Evolutionary conservation across 1,284 basidiomycete genomes (phyloP), one percentile per base, ranked within the genome.

Genomic region (Inonotus obliquus): DNA sequence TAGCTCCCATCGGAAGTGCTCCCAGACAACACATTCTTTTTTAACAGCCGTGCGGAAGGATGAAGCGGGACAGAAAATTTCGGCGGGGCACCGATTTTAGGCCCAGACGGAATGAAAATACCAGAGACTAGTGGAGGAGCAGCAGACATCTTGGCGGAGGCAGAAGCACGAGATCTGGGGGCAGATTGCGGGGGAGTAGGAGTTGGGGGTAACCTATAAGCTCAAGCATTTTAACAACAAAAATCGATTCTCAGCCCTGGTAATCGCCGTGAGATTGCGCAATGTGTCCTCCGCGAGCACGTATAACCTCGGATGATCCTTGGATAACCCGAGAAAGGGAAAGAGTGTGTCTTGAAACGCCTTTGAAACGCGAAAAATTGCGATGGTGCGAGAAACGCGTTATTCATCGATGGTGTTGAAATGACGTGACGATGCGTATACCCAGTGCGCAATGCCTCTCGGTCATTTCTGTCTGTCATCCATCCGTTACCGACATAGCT

Each of bases 61-160:
- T 62, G 61, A 35, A 17, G 55, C 27, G 61, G 61, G 6, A 38
- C 44, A 11, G 55, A 53, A 39, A 62, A 62, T 51, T 62, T 62
- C 38, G 61, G 41, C 6, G 45, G 60, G 1, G 19, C n/a, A 21
- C 21, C 21, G 19, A n/a, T 39, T 52, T 41, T 21, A 41, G 17
- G 35, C 1, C 21, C 11, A 58, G 35, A 32, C 1, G 47, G 19
- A 11, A 37, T 19, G 19, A 49, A 37, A 37, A 32, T 21, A 6
- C 56, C 58, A 44, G 48, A 45, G 4, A 32, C 17, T 17, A 53
- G 32, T 7, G 51, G 23, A 54, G 47, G 49, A n/a, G 58, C 23
- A 19, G 58, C 21, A 27, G 58, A 54, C 58, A 59, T 60, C 27
- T 52, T 27, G 21, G 25, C 51, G 2, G 32, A 19, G 4, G 14